Evolutionary conservation across 1,139 yeast genomes (phyloP).

Genomic region (Magnusiomyces ingens): DNA sequence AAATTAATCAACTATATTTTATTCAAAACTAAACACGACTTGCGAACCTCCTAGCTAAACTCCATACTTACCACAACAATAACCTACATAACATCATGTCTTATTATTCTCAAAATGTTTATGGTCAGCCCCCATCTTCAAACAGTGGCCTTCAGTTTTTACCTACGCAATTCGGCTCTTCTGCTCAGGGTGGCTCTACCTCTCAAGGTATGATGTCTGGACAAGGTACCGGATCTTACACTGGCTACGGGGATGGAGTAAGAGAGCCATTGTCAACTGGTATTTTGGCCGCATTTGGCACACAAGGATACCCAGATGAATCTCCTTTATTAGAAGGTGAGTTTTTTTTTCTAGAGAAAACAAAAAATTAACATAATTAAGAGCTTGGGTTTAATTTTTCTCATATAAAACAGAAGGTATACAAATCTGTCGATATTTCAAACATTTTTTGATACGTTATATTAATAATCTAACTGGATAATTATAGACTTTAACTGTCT

Average conservation of each 20-base stretch:
- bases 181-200: constrained; percentile 8
- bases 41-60: no score
- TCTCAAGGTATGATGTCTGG: constrained; percentile 8
- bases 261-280: constrained; percentile 60
- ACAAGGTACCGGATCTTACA: not conserved
- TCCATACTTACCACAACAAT: no score
- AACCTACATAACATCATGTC: no score
- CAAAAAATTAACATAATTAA: constrained; percentile 8
- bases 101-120: no score
- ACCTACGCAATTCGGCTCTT: constrained; percentile 21
- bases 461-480: not conserved
- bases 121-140: not conserved
- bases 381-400: constrained; percentile 89
- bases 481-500: constrained; percentile 61
- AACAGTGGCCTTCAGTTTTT: constrained; percentile 19
- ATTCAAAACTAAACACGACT: no score
- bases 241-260: constrained; percentile 26
- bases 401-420: constrained; percentile 64
- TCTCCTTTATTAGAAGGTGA: constrained; percentile 70
- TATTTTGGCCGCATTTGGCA: constrained; percentile 83
- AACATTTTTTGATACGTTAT: not conserved
- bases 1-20: no score
- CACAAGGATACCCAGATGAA: constrained; percentile 90
- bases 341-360: constrained; percentile 1
- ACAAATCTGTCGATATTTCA: constrained; percentile 12